Base-by-base conservation (phyloP, 2,329 filamentous ascomycete genomes). In the Clarireedia paspali region DNA sequence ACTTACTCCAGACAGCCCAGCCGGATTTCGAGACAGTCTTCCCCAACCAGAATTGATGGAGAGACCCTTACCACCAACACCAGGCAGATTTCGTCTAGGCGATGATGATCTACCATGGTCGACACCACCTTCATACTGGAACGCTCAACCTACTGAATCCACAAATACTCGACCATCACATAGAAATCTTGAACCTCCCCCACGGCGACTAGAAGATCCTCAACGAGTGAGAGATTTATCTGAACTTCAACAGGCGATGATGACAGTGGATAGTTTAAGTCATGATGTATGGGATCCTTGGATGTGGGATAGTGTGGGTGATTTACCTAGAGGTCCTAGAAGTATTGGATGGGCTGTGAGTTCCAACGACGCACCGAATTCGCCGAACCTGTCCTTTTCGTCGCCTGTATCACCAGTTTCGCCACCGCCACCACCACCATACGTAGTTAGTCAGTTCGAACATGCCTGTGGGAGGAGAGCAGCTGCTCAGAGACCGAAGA, bases 91-190 rank as follows among this genome's bases (percentile, higher is more conserved):
- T 56, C 64, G 67, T 45, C 63, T 69, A 1, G 67, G 67, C 4
- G 67, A 68, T 46, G 64, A 63, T 36, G 64, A 59, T 26, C 47
- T 69, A 15, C 67, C 67, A 34, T 69, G 67, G 67, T 64, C 66
- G 20, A 63, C 64, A n/a, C 62, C 63, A 14, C 59, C 64, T 27
- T 67, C 61, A 51, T 67, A 67, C 53, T 58, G 59, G 27, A 56
- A 56, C 44, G 44, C 20, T 15, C 9, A 62, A 23, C 48, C 60
- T 10, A 20, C 34, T 20, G 20, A 20, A 9, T 24, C 17, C 3
- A 17, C 40, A 14, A 20, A 20, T 17, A 6, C 17, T 23, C 23
- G 17, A 10, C 17, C 40, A 12, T 23, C 40, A 1, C 10, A 17
- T 24, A 17, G n/a, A 17, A 17, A 20, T 44, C 15, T 44, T 23